Evolutionary conservation across 805 yeast species (phyloP).

Genomic region (Cyberlindnera euphorbiiphila): DNA sequence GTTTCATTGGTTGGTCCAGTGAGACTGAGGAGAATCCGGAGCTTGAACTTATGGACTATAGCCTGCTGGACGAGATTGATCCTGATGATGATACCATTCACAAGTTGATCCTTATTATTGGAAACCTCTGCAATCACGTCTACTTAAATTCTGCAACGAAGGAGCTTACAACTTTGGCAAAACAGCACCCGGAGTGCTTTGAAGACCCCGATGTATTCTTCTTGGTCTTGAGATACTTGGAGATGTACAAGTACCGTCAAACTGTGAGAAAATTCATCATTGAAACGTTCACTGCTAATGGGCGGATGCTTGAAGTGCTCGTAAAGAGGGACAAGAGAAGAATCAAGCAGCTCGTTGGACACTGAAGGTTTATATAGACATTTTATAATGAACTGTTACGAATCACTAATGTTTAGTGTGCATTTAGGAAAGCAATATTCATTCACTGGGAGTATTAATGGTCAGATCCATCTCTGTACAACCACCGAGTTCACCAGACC

Average conservation of each 20-base stretch:
- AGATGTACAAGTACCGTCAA: slow-evolving; percentile 55
- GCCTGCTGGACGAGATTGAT: slow-evolving; percentile 10
- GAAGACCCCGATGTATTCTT: slow-evolving; percentile 52
- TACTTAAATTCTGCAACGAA: slow-evolving; percentile 51
- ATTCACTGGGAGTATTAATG: too few species aligned
- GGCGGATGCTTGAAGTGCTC: slow-evolving; percentile 47
- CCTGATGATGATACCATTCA: slow-evolving; percentile 28
- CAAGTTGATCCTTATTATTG: slow-evolving; percentile 37
- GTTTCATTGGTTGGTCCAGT: slow-evolving; percentile 26
- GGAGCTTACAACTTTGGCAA: slow-evolving; percentile 51
- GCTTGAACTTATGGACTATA: slow-evolving; percentile 13
- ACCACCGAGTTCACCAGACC: slow-evolving; percentile 81
- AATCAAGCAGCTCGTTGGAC: slow-evolving; percentile 19
- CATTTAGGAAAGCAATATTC: not conserved
- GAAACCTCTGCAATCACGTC: slow-evolving; percentile 54
- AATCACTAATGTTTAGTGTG: not conserved
- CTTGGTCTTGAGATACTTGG: slow-evolving; percentile 48
- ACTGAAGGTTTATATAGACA: slow-evolving; percentile 1
- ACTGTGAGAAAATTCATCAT: slow-evolving; percentile 61
- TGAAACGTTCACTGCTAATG: slow-evolving; percentile 52
- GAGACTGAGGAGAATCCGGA: slow-evolving; percentile 8
- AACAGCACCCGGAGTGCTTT: slow-evolving; percentile 47
- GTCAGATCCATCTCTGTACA: slow-evolving; percentile 85
- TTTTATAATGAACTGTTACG: not conserved
- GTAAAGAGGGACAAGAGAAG: slow-evolving; percentile 42